A percentile compares a stretch with the other conserved stretches of the same genome.
Evolutionary conservation across 1,284 basidiomycete species (phyloP).

Genomic region (Veloboletus limbatus): DNA sequence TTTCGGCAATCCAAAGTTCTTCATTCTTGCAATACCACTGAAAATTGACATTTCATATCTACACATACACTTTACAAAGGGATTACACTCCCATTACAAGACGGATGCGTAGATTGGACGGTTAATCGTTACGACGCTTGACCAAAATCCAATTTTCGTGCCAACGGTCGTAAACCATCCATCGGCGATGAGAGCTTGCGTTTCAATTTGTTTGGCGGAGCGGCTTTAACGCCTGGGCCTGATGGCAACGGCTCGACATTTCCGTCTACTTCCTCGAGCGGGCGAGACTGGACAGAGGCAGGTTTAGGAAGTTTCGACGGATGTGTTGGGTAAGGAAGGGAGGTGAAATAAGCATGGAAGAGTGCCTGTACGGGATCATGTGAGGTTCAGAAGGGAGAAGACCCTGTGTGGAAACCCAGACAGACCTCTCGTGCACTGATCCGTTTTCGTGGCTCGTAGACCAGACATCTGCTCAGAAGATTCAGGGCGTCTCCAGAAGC

Average conservation of each 20-base stretch:
- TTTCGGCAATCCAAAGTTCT: slow-evolving; percentile 4
- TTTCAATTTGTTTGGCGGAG: slow-evolving; percentile 45
- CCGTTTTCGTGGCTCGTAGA: slow-evolving; percentile 84
- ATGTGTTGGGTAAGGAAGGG: slow-evolving; percentile 75
- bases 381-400: too few species aligned
- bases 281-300: slow-evolving; percentile 43
- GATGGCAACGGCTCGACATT: slow-evolving; percentile 49
- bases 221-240: slow-evolving; percentile 39
- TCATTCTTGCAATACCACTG: not conserved
- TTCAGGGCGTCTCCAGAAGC: slow-evolving; percentile 87
- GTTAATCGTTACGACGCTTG: slow-evolving; percentile 16
- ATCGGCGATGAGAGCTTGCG: slow-evolving; percentile 45
- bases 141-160: slow-evolving; percentile 48
- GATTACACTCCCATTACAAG: not conserved
- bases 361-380: slow-evolving; percentile 55
- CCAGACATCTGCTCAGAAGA: slow-evolving; percentile 75
- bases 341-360: slow-evolving; percentile 74
- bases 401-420: not conserved
- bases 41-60: slow-evolving; percentile 6
- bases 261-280: slow-evolving; percentile 72
- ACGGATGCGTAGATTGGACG: too few species aligned
- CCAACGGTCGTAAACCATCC: slow-evolving; percentile 40
- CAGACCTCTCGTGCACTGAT: slow-evolving; percentile 76
- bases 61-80: slow-evolving; percentile 3
- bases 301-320: slow-evolving; percentile 83